Evolutionary conservation across 176 grass and related monocot genomes (phyloP), one percentile per base, ranked within the genome.

Genomic region (Bonia amplexicaulis): DNA sequence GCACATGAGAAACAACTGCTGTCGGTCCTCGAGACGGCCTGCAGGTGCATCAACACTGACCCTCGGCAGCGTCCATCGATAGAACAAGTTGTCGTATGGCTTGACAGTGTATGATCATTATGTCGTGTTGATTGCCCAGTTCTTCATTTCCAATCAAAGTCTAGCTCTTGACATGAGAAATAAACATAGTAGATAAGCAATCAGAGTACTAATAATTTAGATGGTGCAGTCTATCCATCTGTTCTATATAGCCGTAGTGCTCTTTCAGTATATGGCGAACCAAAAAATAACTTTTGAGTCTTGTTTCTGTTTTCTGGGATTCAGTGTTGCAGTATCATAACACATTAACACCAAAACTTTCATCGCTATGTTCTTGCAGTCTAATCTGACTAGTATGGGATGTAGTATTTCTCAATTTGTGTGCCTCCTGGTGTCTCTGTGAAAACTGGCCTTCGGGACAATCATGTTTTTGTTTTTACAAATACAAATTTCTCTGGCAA

Each of bases 21-120:
- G 65, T 80, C 76, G 9, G 87, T 98, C 61, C 93, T 95, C 3
- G 93, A 93, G 59, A 91, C 68, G 71, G 89, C 93, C 1, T 95
- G 93, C 74, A 95, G 85, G 62, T 95, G 96, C 77, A 82, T 93
- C 49, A 90, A 77, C 73, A 71, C 89, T 17, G 93, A 98, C 60
- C 96, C 93, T 17, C 73, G 89, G 51, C 92, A 79, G 73, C 82
- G 96, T 51, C 96, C 96, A 12, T 92, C 89, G 9, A 98, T 98
- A 19, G 91, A 98, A 70, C 87, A 90, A 81, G 96, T 93, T 66
- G 93, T 95, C 58, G 79, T 53, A 19, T 92, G 89, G 88, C 96
- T 98, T 74, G 89, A 95, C 66, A 73, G 55, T 26, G 77, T 90
- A 67, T 92, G 85, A 78, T 41, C 31, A 19, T 51, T 9, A 79